Evolutionary conservation across 495 filamentous ascomycete species (phyloP).

Genomic region (Aspergillus cristatus): DNA sequence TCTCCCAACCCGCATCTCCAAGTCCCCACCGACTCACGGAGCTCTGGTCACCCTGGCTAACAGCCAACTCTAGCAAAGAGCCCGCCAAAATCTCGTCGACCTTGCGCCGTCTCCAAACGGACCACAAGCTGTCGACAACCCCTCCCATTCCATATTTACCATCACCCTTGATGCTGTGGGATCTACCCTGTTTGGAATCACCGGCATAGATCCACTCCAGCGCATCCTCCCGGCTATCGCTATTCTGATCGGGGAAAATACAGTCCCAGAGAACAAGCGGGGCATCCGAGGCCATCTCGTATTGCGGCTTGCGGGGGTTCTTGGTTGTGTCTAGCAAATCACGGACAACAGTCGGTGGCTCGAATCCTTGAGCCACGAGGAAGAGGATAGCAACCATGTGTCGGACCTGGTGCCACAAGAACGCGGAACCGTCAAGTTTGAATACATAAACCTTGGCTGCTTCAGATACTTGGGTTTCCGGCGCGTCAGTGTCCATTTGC

Average conservation of each 20-base stretch:
- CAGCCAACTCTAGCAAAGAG: constrained; percentile 54
- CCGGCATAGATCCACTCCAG: constrained; percentile 73
- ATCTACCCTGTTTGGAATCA: constrained; percentile 33
- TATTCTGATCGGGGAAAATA: constrained; percentile 60
- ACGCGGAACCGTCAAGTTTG: constrained; percentile 79
- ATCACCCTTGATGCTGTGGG: constrained; percentile 25
- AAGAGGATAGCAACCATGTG: constrained; percentile 86
- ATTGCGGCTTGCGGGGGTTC: constrained; percentile 65
- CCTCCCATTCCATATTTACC: constrained; percentile 56
- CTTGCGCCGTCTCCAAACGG: constrained; percentile 69
- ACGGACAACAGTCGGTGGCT: constrained; percentile 59
- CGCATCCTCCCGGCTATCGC: constrained; percentile 45
- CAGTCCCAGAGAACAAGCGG: constrained; percentile 95
- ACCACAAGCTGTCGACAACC: constrained; percentile 68
- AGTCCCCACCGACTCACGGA: constrained; percentile 13
- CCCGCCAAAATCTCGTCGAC: constrained; percentile 78
- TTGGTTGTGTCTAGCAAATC: constrained; percentile 62
- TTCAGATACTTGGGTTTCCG: constrained; percentile 9
- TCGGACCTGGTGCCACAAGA: constrained; percentile 96
- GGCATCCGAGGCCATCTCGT: constrained; percentile 81
- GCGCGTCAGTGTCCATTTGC: constrained; percentile 10
- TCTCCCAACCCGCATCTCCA: constrained; percentile 15
- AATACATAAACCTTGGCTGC: constrained; percentile 73
- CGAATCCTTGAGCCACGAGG: constrained; percentile 81
- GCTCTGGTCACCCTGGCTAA: constrained; percentile 38